phyloP scores from a whole-genome alignment of 306 rosid species.

The Quercus agrifolia region DNA sequence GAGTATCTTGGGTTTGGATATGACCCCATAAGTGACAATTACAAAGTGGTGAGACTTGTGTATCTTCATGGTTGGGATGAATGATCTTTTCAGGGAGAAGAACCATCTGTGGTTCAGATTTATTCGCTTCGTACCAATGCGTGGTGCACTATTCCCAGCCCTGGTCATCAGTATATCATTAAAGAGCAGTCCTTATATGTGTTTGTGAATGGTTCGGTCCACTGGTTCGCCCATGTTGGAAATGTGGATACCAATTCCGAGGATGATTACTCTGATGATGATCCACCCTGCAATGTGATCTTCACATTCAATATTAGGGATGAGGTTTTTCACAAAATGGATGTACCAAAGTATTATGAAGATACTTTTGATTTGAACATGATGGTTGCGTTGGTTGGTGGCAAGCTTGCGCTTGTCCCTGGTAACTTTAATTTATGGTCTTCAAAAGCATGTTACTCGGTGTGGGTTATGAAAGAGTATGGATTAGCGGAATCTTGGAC shows the following conservation, averaged over 20 bases:
- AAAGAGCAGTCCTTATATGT: not conserved
- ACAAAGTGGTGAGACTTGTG: constrained; percentile 11
- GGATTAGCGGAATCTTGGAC: not conserved
- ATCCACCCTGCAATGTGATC: not conserved
- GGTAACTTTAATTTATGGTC: not conserved
- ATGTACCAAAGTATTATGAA: not conserved
- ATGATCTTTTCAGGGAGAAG: too few relatives aligned
- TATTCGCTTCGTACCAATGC: constrained; percentile 3
- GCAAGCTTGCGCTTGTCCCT: not conserved
- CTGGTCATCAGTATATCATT: not conserved
- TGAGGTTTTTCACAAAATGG: not conserved
- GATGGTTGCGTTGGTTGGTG: not conserved
- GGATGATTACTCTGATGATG: not conserved
- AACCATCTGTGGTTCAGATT: not conserved
- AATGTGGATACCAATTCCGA: too few relatives aligned
- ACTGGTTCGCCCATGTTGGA: constrained; percentile 1
- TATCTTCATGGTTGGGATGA: not conserved
- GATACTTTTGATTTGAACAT: not conserved
- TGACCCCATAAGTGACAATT: not conserved
- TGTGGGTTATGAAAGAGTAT: not conserved
- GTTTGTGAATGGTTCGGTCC: constrained; percentile 10
- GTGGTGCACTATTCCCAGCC: not conserved
- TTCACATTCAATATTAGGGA: not conserved
- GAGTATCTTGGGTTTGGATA: constrained; percentile 12
- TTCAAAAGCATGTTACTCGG: not conserved